These are phyloP conservation scores for Hymenoscyphus fraxineus DNA, from an alignment of 2,329 filamentous ascomycete species.

Conservation along the genomic window DNA sequence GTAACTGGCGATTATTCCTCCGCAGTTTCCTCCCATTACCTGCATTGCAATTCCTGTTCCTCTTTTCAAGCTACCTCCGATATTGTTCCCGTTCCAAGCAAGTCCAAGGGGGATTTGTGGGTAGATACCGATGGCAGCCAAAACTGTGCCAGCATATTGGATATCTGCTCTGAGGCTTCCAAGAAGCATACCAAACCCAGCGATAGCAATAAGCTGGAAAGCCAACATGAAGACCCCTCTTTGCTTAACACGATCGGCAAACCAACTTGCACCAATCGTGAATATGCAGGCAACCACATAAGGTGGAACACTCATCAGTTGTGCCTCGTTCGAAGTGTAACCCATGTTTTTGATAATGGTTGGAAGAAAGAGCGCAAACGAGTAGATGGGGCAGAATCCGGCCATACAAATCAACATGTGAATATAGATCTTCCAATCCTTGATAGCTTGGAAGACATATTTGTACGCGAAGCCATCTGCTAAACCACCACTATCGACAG, in stretches of 20 bases:
- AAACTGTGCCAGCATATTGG: constrained; percentile 77
- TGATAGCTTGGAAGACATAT: constrained; percentile 54
- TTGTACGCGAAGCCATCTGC: constrained; percentile 58
- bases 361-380: constrained; percentile 41
- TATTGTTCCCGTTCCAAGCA: constrained; percentile 81
- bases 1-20: constrained; percentile 57
- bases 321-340: constrained; percentile 49
- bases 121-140: constrained; percentile 76
- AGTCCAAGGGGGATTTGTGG: constrained; percentile 80
- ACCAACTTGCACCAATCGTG: constrained; percentile 65
- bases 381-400: constrained; percentile 46
- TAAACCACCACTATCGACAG: constrained; percentile 66
- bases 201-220: constrained; percentile 62
- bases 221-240: constrained; percentile 72
- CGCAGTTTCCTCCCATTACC: constrained; percentile 87
- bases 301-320: constrained; percentile 49
- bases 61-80: constrained; percentile 87
- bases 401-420: constrained; percentile 54
- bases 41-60: constrained; percentile 82
- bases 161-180: constrained; percentile 58
- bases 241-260: constrained; percentile 67
- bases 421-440: constrained; percentile 52
- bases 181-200: constrained; percentile 76
- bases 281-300: constrained; percentile 61
- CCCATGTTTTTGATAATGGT: constrained; percentile 48